Conservation (phyloP, 345 rosid species). For the Eucalyptus brandiana region DNA sequence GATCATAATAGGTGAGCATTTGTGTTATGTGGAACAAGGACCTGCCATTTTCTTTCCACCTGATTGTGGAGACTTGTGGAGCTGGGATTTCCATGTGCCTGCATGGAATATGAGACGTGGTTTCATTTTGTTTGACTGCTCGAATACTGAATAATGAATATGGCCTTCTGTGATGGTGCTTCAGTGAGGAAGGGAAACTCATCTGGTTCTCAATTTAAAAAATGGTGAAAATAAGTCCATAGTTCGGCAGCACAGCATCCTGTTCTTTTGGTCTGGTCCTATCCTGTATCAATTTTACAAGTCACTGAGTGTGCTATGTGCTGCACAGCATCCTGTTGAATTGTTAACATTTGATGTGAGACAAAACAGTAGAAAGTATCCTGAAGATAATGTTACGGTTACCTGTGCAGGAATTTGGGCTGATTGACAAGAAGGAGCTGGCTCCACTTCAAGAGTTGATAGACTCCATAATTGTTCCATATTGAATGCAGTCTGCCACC, state of each 20-base stretch:
- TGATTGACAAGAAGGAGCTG: slow-evolving; percentile 95
- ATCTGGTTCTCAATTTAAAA: neutral
- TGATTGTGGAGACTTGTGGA: neutral
- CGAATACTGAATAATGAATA: neutral
- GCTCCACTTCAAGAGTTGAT: slow-evolving; percentile 96
- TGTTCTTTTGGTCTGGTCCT: neutral
- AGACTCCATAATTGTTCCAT: slow-evolving; percentile 77
- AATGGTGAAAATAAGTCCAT: neutral
- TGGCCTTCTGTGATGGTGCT: neutral
- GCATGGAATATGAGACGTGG: neutral
- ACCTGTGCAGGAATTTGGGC: slow-evolving; percentile 68
- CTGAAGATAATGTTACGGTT: neutral
- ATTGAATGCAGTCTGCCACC: slow-evolving; percentile 13
- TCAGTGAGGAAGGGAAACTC: neutral
- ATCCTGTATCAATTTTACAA: neutral
- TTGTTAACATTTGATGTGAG: neutral
- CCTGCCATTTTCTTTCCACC: neutral
- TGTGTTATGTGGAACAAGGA: neutral
- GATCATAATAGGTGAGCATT: neutral
- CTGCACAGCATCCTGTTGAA: neutral
- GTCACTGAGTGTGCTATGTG: neutral
- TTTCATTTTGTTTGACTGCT: neutral
- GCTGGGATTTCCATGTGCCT: neutral
- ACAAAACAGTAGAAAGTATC: neutral
- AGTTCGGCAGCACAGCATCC: neutral